These are phyloP conservation scores for Rubroshorea leprosula DNA, from an alignment of 345 rosid genomes.

Conservation along the genomic window DNA sequence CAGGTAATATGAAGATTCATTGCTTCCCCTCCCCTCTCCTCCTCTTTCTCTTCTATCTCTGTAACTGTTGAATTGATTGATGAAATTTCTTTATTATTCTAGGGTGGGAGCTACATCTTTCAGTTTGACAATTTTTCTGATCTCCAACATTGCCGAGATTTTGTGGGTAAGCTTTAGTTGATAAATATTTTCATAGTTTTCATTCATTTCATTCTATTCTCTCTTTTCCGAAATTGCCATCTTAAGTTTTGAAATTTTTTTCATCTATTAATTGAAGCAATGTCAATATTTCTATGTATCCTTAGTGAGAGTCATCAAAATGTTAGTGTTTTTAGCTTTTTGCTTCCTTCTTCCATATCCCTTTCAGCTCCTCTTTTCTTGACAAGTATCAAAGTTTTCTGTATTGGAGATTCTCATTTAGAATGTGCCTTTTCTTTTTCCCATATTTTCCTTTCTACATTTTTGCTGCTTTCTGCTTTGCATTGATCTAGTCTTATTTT, in stretches of 20 bases:
- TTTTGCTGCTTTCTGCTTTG: background rate
- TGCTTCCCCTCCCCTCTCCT: background rate
- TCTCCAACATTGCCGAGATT: conserved; percentile 69
- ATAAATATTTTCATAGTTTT: too few relatives aligned
- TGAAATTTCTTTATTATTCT: conserved; percentile 17
- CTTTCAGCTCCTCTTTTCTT: background rate
- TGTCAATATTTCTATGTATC: background rate
- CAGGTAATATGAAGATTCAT: conserved; percentile 40
- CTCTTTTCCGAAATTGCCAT: background rate
- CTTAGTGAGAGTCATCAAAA: background rate
- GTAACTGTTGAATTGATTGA: background rate
- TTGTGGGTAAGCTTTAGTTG: conserved; percentile 47
- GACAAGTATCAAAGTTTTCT: background rate
- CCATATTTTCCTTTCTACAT: too few relatives aligned
- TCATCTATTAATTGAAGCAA: background rate
- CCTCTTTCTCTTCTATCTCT: too few relatives aligned
- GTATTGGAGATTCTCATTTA: background rate
- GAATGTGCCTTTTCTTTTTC: background rate
- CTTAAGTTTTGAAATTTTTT: background rate
- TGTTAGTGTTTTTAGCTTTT: background rate
- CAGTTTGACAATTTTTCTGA: conserved; percentile 78
- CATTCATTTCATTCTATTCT: background rate
- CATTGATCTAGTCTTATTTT: background rate
- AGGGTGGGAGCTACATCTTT: conserved; percentile 76
- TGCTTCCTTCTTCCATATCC: background rate